Evolutionary conservation across 768 basidiomycete genomes (phyloP).

Genomic region (Saitozyma sp.): DNA sequence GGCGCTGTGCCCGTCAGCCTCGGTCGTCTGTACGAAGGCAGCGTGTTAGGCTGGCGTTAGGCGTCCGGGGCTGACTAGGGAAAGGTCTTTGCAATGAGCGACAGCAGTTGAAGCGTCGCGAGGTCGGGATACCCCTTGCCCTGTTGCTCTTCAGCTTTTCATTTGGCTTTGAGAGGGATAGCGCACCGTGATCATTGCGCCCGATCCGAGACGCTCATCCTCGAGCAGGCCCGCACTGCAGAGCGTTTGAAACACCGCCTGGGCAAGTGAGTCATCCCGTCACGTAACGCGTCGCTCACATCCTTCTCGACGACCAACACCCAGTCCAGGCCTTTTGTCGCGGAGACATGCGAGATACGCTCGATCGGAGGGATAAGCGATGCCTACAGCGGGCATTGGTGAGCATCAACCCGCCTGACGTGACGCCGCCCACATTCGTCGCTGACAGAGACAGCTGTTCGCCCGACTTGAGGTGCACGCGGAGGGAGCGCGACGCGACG

Average conservation of each 20-base stretch:
- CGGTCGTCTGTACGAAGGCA: neutral
- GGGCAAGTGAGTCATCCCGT: neutral
- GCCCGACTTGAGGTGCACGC: constrained; percentile 63
- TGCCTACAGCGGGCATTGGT: constrained; percentile 56
- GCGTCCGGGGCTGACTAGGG: constrained; percentile 57
- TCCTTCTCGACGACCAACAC: constrained; percentile 93
- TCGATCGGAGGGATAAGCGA: constrained; percentile 75
- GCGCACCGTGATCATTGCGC: constrained; percentile 74
- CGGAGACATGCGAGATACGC: constrained; percentile 65
- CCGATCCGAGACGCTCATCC: constrained; percentile 63
- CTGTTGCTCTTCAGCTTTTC: constrained; percentile 54
- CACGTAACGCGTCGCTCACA: constrained; percentile 54
- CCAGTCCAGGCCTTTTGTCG: constrained; percentile 66
- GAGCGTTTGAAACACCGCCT: constrained; percentile 95
- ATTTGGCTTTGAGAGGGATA: neutral
- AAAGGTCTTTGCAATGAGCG: constrained; percentile 67
- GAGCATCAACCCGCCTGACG: neutral
- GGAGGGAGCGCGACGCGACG: constrained; percentile 67
- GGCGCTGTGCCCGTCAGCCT: constrained; percentile 57
- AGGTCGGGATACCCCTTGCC: constrained; percentile 98
- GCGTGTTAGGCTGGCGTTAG: neutral
- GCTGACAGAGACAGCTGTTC: constrained; percentile 52
- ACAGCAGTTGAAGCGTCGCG: constrained; percentile 80
- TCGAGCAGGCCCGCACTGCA: constrained; percentile 61
- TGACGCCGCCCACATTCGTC: constrained; percentile 13